Conservation (phyloP, 768 basidiomycete species). For the Basidioascus undulatus region DNA sequence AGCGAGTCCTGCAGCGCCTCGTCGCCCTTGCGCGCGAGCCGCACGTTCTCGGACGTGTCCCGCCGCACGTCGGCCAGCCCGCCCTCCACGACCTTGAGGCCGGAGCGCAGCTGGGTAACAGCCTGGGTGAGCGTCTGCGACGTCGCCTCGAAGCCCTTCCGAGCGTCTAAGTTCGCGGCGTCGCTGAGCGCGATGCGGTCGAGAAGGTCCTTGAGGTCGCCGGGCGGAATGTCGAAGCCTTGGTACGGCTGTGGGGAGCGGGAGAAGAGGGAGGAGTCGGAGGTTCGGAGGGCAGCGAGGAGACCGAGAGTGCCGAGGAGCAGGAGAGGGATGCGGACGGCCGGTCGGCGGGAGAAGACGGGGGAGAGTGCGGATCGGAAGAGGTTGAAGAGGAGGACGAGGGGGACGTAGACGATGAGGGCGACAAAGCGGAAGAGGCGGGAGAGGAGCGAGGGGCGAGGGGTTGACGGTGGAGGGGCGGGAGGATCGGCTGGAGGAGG, state of each 20-base stretch:
- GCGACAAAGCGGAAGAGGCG: conserved; percentile 5
- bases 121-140: neutral
- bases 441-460: conserved; percentile 1
- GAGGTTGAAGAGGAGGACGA: conserved; percentile 2
- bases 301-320: no score
- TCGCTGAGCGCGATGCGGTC: no score
- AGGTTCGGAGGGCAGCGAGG: no score
- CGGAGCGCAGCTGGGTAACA: neutral
- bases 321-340: no score
- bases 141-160: no score
- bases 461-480: neutral
- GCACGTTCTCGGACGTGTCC: neutral
- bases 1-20: neutral
- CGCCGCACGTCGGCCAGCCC: neutral
- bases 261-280: no score
- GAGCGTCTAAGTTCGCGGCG: no score
- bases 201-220: no score
- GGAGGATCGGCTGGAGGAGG: neutral
- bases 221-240: no score
- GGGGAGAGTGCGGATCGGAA: neutral
- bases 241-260: no score
- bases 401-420: conserved; percentile 3
- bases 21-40: neutral
- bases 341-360: no score
- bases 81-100: neutral